Evolutionary conservation across 1,139 yeast genomes (phyloP), one percentile per base, ranked within the genome.

Genomic region (Candida glucosophila): DNA sequence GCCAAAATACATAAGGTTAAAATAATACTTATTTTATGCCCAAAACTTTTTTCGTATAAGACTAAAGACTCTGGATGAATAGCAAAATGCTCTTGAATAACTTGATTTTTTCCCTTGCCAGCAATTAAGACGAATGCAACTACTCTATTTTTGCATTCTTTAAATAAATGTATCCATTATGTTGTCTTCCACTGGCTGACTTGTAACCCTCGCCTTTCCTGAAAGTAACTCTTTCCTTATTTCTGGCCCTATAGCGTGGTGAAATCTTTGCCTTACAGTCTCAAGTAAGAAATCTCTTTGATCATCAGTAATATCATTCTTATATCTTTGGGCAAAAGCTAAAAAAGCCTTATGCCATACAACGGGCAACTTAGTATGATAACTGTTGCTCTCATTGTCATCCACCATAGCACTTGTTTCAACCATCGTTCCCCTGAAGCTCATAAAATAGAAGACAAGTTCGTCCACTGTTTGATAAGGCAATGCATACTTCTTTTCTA

Each of bases 281-380:
- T 90, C 97, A 47, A 90, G 58, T 35, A 90, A 61, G 55, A 88
- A 85, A 43, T 90, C 98, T 48, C 95, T 72, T 63, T 90, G 99
- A 49, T 92, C 98, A 43, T 85, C 95, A 10, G 98, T 90, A 33
- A 90, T 83, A 62, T 90, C 98, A 51, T 90, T 88, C 55, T 90
- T 90, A 54, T 90, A 90, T 38, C 95, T 71, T 59, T 88, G 96
- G 22, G 96, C 94, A 62, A 90, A 92, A 3, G 92, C 79, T 32
- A 90, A 65, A 46, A 90, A 79, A 2, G 96, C 88, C 51, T 90
- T 93, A 50, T 92, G 97, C 97, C 98, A 90, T 22, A 90, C 90
- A 9, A 90, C 83, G 5, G 98, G 97, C 43, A 92, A 65, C 31
- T 72, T 71, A n/a, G 80, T 75, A n/a, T 72, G 61, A 23, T 58